These are phyloP conservation scores for Colletotrichum eremochloae DNA, from an alignment of 2,329 filamentous ascomycete genomes.

Conservation along the genomic window DNA sequence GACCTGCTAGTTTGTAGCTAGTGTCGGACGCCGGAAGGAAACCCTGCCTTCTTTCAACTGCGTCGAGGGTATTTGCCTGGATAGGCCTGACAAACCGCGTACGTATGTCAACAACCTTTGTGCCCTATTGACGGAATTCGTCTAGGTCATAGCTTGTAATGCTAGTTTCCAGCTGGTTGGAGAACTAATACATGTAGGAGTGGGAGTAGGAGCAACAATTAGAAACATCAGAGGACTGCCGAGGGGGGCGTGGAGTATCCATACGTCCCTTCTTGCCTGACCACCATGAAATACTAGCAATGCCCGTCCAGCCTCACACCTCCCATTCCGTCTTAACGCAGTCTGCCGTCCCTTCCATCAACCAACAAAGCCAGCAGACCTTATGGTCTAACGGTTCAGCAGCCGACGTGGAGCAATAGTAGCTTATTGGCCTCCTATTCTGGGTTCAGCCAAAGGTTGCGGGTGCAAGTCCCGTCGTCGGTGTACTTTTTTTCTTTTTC, in stretches of 20 bases:
- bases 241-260: no score
- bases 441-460: slow-evolving; percentile 39
- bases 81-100: neutral
- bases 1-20: no score
- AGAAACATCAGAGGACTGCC: no score
- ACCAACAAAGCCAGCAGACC: slow-evolving; percentile 18
- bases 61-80: neutral
- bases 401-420: slow-evolving; percentile 41
- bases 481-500: neutral
- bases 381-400: slow-evolving; percentile 29
- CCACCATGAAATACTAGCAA: neutral
- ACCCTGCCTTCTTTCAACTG: neutral
- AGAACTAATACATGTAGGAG: neutral
- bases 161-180: neutral
- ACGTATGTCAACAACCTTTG: neutral
- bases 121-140: neutral
- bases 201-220: neutral
- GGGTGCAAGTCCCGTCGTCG: slow-evolving; percentile 41
- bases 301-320: neutral
- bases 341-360: neutral
- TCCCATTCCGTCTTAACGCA: slow-evolving; percentile 20
- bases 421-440: slow-evolving; percentile 41
- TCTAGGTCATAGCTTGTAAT: neutral
- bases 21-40: no score
- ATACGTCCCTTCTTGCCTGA: neutral